These are phyloP conservation scores for Leishmania amazonensis DNA, from an alignment of 208 protist genomes.

Conservation along the genomic window DNA sequence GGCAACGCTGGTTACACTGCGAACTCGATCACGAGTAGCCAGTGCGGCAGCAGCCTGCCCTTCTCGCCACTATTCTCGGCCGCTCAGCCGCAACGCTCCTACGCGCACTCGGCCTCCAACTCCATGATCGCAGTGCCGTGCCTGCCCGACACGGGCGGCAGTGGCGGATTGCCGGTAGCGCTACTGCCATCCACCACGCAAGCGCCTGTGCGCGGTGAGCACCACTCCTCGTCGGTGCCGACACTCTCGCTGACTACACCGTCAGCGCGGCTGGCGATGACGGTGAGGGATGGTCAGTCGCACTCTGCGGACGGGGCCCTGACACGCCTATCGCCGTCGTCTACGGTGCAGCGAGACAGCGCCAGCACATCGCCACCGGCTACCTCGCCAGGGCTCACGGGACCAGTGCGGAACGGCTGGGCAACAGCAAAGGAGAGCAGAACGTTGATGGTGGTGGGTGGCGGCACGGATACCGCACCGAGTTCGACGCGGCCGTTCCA, in stretches of 20 bases:
- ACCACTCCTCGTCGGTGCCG: constrained; percentile 3
- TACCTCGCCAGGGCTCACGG: not conserved
- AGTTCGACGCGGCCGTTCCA: constrained; percentile 27
- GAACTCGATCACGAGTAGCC: not conserved
- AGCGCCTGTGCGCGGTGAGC: not conserved
- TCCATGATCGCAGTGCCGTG: not conserved
- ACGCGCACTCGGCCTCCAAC: not conserved
- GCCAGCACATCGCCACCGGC: not conserved
- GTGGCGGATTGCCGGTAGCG: not conserved
- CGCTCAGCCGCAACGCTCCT: not conserved
- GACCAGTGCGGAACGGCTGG: not conserved
- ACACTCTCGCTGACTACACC: not conserved
- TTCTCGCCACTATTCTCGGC: not conserved
- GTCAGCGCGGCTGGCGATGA: not conserved
- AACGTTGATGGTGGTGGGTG: not conserved
- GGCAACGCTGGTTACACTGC: not conserved
- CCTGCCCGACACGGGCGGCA: not conserved
- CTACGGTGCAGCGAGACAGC: not conserved
- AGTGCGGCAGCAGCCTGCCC: not conserved
- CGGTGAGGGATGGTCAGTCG: not conserved
- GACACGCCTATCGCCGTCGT: not conserved
- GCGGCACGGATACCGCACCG: not conserved
- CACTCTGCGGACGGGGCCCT: not conserved
- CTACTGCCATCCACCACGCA: not conserved
- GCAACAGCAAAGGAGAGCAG: not conserved